Percentiles rank a stretch among this genome's conserved stretches.
Conservation (phyloP, 169 alveolate genomes). For the Cryptosporidium tyzzeri region DNA sequence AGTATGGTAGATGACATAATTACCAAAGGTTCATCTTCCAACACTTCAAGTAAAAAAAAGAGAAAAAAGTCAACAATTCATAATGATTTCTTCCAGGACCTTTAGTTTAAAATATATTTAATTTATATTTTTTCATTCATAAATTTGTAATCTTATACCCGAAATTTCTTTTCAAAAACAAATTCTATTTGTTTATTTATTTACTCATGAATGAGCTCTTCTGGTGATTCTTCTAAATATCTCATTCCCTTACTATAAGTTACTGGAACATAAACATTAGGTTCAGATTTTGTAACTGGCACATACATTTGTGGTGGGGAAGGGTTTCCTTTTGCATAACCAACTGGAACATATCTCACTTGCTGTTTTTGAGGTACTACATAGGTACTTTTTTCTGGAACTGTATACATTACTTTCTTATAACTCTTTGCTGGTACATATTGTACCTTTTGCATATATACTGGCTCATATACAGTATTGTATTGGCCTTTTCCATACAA, state of each 20-base stretch:
- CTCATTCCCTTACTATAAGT: slow-evolving; percentile 40
- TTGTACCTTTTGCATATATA: slow-evolving; percentile 58
- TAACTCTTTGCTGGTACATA: slow-evolving; percentile 62
- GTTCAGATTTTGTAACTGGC: slow-evolving; percentile 69
- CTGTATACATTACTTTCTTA: slow-evolving; percentile 58
- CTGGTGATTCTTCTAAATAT: slow-evolving; percentile 37
- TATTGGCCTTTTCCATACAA: slow-evolving; percentile 54
- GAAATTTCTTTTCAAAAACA: neutral
- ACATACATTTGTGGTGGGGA: slow-evolving; percentile 72
- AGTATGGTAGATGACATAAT: slow-evolving; percentile 61
- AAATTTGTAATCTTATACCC: neutral
- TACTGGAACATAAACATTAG: slow-evolving; percentile 70
- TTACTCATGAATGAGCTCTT: slow-evolving; percentile 30
- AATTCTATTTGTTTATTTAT: neutral
- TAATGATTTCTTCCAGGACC: slow-evolving; percentile 60
- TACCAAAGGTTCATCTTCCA: slow-evolving; percentile 63
- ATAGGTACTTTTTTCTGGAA: slow-evolving; percentile 70
- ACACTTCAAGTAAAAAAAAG: slow-evolving; percentile 20
- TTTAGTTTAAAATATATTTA: slow-evolving; percentile 9
- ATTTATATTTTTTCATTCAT: neutral
- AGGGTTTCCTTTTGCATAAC: slow-evolving; percentile 65
- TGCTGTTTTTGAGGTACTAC: slow-evolving; percentile 55
- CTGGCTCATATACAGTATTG: slow-evolving; percentile 68
- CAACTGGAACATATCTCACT: slow-evolving; percentile 74
- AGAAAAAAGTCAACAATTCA: slow-evolving; percentile 53